Evolutionary conservation across 441 rosid genomes (phyloP).

Genomic region (Mallotus repandus): DNA sequence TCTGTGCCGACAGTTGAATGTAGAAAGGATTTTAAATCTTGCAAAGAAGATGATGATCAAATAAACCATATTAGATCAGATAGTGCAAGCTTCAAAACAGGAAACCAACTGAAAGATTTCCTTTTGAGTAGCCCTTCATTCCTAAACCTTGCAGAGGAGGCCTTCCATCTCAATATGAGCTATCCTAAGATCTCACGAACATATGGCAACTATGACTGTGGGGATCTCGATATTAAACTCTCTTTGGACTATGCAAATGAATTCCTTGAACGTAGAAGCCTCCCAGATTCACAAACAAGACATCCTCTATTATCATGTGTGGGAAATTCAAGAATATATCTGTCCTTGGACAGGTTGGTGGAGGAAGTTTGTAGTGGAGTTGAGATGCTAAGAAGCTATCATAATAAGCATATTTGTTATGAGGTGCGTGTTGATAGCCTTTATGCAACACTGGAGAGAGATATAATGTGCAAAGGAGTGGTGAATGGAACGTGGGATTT

Average conservation of each 20-base stretch:
- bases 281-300: conserved; percentile 33
- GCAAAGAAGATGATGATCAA: conserved; percentile 25
- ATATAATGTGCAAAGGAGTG: conserved; percentile 48
- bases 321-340: conserved; percentile 28
- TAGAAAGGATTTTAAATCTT: conserved; percentile 11
- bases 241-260: conserved; percentile 62
- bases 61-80: conserved; percentile 12
- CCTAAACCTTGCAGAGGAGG: conserved; percentile 45
- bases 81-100: conserved; percentile 18
- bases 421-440: conserved; percentile 36
- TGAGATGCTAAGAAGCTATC: conserved; percentile 46
- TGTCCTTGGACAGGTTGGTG: conserved; percentile 51
- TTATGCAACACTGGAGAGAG: conserved; percentile 51
- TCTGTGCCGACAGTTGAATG: conserved; percentile 20
- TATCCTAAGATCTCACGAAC: conserved; percentile 25
- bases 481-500: conserved; percentile 67
- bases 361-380: conserved; percentile 52
- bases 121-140: conserved; percentile 48
- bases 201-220: conserved; percentile 10
- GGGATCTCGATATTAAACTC: conserved; percentile 34
- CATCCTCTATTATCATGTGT: conserved; percentile 23
- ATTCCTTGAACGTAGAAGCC: conserved; percentile 49
- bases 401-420: conserved; percentile 31
- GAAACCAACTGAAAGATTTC: conserved; percentile 39
- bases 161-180: conserved; percentile 39